These are phyloP conservation scores for Aspergillus tanneri DNA, from an alignment of 2,329 filamentous ascomycete genomes.

Conservation along the genomic window DNA sequence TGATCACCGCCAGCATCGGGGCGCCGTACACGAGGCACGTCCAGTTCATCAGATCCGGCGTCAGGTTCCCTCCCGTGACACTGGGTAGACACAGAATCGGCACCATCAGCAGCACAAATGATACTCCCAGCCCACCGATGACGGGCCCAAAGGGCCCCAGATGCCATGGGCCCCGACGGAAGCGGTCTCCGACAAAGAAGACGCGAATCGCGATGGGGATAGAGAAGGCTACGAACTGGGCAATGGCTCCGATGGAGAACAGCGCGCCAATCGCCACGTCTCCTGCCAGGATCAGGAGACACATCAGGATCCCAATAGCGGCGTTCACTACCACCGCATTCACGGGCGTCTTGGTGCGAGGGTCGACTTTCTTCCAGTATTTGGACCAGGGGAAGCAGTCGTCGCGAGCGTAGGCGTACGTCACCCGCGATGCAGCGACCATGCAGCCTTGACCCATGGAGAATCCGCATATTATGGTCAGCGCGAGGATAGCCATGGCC, in stretches of 20 bases:
- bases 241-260: slow-evolving; percentile 69
- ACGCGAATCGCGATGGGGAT: slow-evolving; percentile 47
- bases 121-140: slow-evolving; percentile 57
- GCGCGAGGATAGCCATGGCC: slow-evolving; percentile 60
- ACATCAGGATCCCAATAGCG: slow-evolving; percentile 57
- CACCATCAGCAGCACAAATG: slow-evolving; percentile 65
- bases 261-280: slow-evolving; percentile 63
- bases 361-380: slow-evolving; percentile 61
- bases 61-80: slow-evolving; percentile 56
- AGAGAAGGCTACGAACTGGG: slow-evolving; percentile 58
- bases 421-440: slow-evolving; percentile 65
- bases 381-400: slow-evolving; percentile 64
- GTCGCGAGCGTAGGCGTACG: slow-evolving; percentile 71
- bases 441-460: slow-evolving; percentile 73
- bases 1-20: slow-evolving; percentile 57
- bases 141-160: slow-evolving; percentile 59
- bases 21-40: slow-evolving; percentile 65
- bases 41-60: slow-evolving; percentile 62
- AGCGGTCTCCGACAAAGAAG: slow-evolving; percentile 58
- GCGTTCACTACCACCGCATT: slow-evolving; percentile 70
- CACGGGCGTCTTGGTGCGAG: slow-evolving; percentile 62
- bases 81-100: slow-evolving; percentile 67
- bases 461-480: slow-evolving; percentile 69
- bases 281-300: slow-evolving; percentile 66
- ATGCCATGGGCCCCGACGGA: slow-evolving; percentile 68